A percentile compares a stretch with the other conserved stretches of the same genome.
phyloP scores from a whole-genome alignment of 75 land plant species.

The Adiantum capillusveneris region DNA sequence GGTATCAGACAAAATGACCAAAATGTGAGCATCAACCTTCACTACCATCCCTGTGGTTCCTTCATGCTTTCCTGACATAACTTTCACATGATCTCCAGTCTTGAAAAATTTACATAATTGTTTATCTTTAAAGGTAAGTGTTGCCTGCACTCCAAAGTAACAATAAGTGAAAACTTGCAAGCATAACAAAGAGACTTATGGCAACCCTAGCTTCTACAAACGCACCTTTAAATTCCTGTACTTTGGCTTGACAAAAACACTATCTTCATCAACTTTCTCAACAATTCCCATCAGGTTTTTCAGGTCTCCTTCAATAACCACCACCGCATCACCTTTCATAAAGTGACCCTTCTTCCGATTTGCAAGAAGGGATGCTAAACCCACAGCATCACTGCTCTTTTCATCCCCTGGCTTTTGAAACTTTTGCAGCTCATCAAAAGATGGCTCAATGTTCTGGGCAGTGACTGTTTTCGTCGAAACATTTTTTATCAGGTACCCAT shows the following conservation, averaged over 20 bases:
- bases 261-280: conserved; percentile 94
- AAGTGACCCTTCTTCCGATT: conserved; percentile 86
- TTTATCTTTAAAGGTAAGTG: conserved; percentile 66
- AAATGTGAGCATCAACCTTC: conserved; percentile 68
- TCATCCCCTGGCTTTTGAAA: conserved; percentile 75
- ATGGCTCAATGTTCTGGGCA: conserved; percentile 55
- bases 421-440: conserved; percentile 89
- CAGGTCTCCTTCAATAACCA: conserved; percentile 84
- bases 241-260: conserved; percentile 69
- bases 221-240: conserved; percentile 56
- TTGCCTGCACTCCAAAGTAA: conserved; percentile 34
- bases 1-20: conserved; percentile 78
- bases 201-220: not conserved
- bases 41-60: conserved; percentile 98
- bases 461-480: conserved; percentile 76
- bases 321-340: conserved; percentile 94
- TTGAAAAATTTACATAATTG: conserved; percentile 90
- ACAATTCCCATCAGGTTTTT: conserved; percentile 84
- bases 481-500: conserved; percentile 80
- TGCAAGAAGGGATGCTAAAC: conserved; percentile 61
- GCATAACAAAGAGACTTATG: not conserved
- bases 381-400: conserved; percentile 48
- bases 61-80: conserved; percentile 78
- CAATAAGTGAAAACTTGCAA: not conserved
- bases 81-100: conserved; percentile 95